Conservation (phyloP, 805 yeast species). For the Yarrowia sp. region DNA sequence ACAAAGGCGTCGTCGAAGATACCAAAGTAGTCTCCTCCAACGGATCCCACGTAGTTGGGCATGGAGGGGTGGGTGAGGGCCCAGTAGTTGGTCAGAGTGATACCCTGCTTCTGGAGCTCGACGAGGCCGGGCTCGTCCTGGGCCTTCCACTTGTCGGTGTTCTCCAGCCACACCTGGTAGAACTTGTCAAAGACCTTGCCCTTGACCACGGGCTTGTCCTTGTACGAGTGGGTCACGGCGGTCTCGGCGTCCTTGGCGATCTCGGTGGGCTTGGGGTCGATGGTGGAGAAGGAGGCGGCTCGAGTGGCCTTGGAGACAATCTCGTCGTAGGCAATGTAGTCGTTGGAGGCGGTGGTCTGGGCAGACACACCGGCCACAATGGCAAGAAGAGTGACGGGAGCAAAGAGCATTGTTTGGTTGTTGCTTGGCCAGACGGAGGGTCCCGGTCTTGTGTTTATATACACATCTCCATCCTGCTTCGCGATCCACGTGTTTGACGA, state of each 20-base stretch:
- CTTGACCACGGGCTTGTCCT: slow-evolving; percentile 50
- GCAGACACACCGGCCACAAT: slow-evolving; percentile 23
- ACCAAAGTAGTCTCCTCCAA: slow-evolving; percentile 61
- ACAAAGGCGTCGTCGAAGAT: slow-evolving; percentile 57
- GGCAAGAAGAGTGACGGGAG: slow-evolving; percentile 6
- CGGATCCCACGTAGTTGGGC: slow-evolving; percentile 61
- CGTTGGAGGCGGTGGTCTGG: slow-evolving; percentile 39
- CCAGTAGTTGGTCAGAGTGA: slow-evolving; percentile 59
- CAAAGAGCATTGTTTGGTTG: neutral
- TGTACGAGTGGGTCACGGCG: slow-evolving; percentile 47
- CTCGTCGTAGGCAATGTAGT: slow-evolving; percentile 22
- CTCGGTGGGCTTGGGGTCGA: slow-evolving; percentile 49
- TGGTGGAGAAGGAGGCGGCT: slow-evolving; percentile 30
- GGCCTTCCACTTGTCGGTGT: slow-evolving; percentile 61
- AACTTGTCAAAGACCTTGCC: slow-evolving; percentile 56
- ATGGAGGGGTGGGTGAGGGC: slow-evolving; percentile 61
- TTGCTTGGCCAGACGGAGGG: neutral
- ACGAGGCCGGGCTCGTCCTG: slow-evolving; percentile 55
- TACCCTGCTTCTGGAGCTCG: slow-evolving; percentile 56
- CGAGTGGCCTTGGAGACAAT: slow-evolving; percentile 25
- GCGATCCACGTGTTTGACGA: slow-evolving; percentile 17
- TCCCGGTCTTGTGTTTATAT: neutral
- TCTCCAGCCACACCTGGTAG: slow-evolving; percentile 58
- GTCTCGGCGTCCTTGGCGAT: slow-evolving; percentile 49
- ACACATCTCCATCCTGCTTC: neutral